Conservation (phyloP, 208 protist species). For the Wallacemonas sp. region DNA sequence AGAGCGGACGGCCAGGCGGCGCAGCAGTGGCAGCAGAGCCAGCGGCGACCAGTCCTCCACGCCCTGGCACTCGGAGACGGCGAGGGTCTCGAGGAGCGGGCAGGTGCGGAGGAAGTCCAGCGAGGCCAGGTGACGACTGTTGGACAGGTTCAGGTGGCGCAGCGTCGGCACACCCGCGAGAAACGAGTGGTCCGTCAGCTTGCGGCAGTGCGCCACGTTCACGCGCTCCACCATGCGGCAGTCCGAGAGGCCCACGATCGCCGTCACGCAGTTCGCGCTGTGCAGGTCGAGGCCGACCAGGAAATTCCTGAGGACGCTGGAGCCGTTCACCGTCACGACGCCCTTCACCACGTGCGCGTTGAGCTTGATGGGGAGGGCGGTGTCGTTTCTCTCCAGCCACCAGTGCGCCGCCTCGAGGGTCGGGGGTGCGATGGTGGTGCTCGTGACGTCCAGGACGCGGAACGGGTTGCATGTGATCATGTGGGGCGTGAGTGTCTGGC, state of each 20-base stretch:
- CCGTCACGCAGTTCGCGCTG: constrained; percentile 6
- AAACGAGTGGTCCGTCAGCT: constrained; percentile 6
- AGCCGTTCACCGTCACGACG: constrained; percentile 1
- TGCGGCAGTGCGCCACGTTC: constrained; percentile 12
- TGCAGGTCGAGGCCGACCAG: constrained; percentile 7
- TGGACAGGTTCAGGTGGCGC: constrained; percentile 8
- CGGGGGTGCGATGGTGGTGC: neutral
- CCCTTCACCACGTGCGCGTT: constrained; percentile 14
- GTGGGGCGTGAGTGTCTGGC: neutral
- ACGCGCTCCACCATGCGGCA: constrained; percentile 7
- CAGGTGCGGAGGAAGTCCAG: constrained; percentile 2
- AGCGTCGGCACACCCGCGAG: neutral
- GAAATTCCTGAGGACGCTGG: neutral
- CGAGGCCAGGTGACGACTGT: constrained; percentile 1
- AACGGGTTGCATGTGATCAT: neutral
- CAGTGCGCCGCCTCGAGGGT: constrained; percentile 3
- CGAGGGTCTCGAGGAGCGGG: constrained; percentile 11
- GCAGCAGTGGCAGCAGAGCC: neutral
- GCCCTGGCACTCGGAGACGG: constrained; percentile 1
- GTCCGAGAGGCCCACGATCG: neutral
- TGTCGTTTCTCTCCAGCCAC: constrained; percentile 6
- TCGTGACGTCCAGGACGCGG: neutral
- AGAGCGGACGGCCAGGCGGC: neutral
- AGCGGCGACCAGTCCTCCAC: constrained; percentile 12
- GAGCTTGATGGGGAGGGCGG: constrained; percentile 10